Conservation (phyloP, 108 stramenopile species). For the Phaeodactylum tricornutum region DNA sequence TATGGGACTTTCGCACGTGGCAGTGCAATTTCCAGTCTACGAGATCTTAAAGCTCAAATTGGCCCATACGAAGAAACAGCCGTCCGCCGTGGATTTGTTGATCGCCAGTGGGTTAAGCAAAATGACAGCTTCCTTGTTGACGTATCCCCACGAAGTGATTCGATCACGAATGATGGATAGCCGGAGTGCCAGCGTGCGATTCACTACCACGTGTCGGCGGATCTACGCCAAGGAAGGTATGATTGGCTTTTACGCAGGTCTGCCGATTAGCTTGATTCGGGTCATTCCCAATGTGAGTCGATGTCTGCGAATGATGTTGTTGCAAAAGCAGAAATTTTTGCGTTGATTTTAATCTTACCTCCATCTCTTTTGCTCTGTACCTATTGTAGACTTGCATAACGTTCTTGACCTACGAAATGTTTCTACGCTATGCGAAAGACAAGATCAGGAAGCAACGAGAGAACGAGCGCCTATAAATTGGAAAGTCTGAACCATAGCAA, state of each 20-base stretch:
- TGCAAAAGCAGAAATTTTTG: no score
- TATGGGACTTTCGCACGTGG: conserved; percentile 83
- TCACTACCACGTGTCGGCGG: conserved; percentile 29
- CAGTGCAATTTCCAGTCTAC: conserved; percentile 88
- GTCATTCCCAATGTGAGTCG: conserved; percentile 88
- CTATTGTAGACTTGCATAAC: conserved; percentile 86
- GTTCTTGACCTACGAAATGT: conserved; percentile 77
- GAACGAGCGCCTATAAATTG: no score
- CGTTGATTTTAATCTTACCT: no score
- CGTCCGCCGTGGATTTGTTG: conserved; percentile 50
- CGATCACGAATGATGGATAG: conserved; percentile 86
- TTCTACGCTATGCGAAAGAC: conserved; percentile 56
- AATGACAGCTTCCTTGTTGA: conserved; percentile 67
- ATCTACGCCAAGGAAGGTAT: conserved; percentile 63
- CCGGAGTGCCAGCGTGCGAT: conserved; percentile 23
- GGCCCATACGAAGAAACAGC: conserved; percentile 23
- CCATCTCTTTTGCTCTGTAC: no score
- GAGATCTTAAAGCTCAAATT: conserved; percentile 67
- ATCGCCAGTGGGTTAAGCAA: conserved; percentile 66
- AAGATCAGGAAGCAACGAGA: conserved; percentile 9
- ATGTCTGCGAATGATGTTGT: no score
- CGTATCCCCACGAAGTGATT: conserved; percentile 90
- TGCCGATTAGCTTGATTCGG: conserved; percentile 67
- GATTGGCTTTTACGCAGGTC: conserved; percentile 63
- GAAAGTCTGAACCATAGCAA: no score